Evolutionary conservation across 164 flowering plant species (phyloP).

Genomic region (Sedum album): DNA sequence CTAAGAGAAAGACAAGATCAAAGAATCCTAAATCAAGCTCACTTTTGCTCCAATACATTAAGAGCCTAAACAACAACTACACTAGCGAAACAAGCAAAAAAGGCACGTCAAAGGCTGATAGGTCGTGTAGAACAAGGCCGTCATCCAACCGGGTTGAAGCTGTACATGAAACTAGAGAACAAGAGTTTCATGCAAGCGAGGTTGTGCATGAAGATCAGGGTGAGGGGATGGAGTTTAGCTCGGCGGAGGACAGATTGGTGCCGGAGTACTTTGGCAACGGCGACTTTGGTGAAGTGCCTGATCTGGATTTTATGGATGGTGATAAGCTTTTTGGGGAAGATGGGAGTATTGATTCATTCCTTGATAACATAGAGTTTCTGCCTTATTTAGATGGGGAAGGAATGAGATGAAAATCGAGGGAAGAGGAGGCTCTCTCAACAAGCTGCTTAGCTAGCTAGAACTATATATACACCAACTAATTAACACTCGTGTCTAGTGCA

Average conservation of each 20-base stretch:
- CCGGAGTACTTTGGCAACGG: not conserved
- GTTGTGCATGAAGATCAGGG: not conserved
- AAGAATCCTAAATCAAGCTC: conserved; percentile 14
- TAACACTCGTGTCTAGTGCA: not conserved
- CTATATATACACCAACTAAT: not conserved
- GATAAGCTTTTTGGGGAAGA: conserved; percentile 2
- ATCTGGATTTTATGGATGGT: conserved; percentile 7
- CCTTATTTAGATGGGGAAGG: no score
- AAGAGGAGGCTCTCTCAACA: no score
- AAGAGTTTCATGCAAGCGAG: not conserved
- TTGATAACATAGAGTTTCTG: not conserved
- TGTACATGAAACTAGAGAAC: not conserved
- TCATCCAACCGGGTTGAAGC: not conserved
- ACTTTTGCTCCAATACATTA: conserved; percentile 38
- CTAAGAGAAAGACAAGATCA: conserved; percentile 18
- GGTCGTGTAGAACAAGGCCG: not conserved
- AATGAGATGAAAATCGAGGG: no score
- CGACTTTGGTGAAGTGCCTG: not conserved
- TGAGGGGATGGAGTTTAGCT: not conserved
- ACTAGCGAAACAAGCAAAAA: not conserved
- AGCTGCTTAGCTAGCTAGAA: no score
- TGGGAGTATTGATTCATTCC: conserved; percentile 3
- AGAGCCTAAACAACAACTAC: conserved; percentile 12
- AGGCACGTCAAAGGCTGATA: no score
- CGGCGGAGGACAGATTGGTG: not conserved